Evolutionary conservation across 2,329 filamentous ascomycete species (phyloP), one percentile per base, ranked within the genome.

Genomic region (Exophiala sp.): DNA sequence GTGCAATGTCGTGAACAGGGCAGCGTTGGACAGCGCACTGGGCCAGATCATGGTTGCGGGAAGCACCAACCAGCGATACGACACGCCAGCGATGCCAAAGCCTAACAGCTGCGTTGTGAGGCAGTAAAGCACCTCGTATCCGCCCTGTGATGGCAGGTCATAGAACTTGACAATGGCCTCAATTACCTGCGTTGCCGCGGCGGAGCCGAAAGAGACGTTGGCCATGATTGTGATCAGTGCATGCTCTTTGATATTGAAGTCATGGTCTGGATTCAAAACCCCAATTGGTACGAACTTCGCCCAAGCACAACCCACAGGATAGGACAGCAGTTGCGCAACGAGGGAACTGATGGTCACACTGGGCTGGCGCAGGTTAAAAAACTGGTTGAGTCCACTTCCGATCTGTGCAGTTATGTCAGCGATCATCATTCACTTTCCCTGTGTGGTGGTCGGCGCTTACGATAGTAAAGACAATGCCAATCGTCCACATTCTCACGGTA

Each of bases 1-100:
- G 68, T 95, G 88, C 38, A 95, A 74, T 0, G 87, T 90, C 3
- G 82, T 83, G 61, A 94, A 91, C 85, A 94, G 89, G 60, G 87
- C 84, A 1, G 87, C 87, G 14, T 87, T 90, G 76, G 91, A 89
- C 42, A 95, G 73, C 0, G 88, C 93, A 16, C 85, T 84, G 1
- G 88, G 88, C 88, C 88, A 94, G 41, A 94, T 88, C 85, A 95
- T 94, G 54, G 86, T 86, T 57, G 85, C 86, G 0, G 88, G 88
- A 21, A 86, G 80, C 22, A 94, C 88, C 3, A 94, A 75, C 64
- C 89, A 93, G 42, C 86, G 80, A 47, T 87, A 76, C 1, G 86
- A 86, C 37, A 95, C 73, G 1, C 88, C 88, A 43, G 88, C 88
- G 64, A 94, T 88, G 2, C 87, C 82, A 65, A 94, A 94, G 11